Evolutionary conservation across 106 monocot genomes (phyloP).

Genomic region (Dactylorhiza incarnata): DNA sequence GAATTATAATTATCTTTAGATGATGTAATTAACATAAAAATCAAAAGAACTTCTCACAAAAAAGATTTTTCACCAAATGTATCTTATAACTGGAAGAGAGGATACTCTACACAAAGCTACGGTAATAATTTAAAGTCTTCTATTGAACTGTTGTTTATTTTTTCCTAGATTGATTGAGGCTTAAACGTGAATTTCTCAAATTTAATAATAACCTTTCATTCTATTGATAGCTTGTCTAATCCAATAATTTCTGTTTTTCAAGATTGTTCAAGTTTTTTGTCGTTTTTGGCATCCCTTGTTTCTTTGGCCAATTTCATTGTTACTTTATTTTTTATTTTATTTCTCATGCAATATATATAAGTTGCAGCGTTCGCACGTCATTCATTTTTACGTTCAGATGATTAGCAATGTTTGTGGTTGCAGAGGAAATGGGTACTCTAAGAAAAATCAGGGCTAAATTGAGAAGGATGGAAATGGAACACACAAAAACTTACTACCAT

Average conservation of each 20-base stretch:
- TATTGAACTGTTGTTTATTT: not conserved
- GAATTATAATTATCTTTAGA: not conserved
- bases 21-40: not conserved
- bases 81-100: not conserved
- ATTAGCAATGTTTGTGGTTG: not conserved
- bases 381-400: not conserved
- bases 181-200: not conserved
- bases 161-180: not conserved
- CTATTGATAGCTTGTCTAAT: not conserved
- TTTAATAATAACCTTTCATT: not conserved
- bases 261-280: not conserved
- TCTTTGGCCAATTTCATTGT: not conserved
- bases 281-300: not conserved
- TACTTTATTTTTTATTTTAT: not conserved
- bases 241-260: not conserved
- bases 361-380: not conserved
- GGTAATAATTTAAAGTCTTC: not conserved
- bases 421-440: slow-evolving; percentile 19
- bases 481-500: slow-evolving; percentile 15
- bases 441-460: slow-evolving; percentile 6
- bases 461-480: slow-evolving; percentile 8
- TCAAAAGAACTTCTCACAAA: not conserved
- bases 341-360: not conserved
- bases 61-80: not conserved
- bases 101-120: not conserved